phyloP scores from a whole-genome alignment of 257 asterid genomes.

The Solanum pennellii region DNA sequence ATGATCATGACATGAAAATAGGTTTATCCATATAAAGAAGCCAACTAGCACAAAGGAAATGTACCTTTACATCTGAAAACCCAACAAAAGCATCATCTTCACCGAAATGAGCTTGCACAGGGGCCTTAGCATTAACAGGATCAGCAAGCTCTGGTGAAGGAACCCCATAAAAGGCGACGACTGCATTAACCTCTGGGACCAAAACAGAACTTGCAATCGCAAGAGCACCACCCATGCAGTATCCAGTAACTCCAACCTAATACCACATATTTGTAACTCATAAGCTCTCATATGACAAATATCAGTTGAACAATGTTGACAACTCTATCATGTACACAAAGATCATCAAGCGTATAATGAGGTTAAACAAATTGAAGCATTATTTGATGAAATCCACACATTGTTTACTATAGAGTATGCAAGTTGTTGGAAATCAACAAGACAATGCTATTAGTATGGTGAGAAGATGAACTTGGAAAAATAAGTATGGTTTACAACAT shows the following conservation, averaged over 20 bases:
- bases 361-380: not conserved
- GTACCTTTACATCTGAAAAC: constrained; percentile 86
- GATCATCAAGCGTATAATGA: not conserved
- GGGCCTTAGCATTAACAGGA: constrained; percentile 73
- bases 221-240: constrained; percentile 99
- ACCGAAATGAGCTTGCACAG: constrained; percentile 97
- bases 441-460: not conserved
- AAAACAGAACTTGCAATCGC: constrained; percentile 88
- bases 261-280: not conserved
- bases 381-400: not conserved
- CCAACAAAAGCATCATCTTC: constrained; percentile 67
- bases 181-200: constrained; percentile 76
- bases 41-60: not conserved
- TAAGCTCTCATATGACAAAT: not conserved
- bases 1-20: not conserved
- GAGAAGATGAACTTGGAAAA: not conserved
- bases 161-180: constrained; percentile 87
- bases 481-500: not conserved
- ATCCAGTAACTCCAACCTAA: constrained; percentile 94
- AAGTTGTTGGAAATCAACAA: not conserved
- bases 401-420: not conserved
- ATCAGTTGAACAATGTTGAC: not conserved
- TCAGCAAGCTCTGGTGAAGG: constrained; percentile 87
- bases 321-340: not conserved
- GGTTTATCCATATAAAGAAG: not conserved